Evolutionary conservation across 2,329 filamentous ascomycete species (phyloP).

Genomic region (Fusarium longipes): DNA sequence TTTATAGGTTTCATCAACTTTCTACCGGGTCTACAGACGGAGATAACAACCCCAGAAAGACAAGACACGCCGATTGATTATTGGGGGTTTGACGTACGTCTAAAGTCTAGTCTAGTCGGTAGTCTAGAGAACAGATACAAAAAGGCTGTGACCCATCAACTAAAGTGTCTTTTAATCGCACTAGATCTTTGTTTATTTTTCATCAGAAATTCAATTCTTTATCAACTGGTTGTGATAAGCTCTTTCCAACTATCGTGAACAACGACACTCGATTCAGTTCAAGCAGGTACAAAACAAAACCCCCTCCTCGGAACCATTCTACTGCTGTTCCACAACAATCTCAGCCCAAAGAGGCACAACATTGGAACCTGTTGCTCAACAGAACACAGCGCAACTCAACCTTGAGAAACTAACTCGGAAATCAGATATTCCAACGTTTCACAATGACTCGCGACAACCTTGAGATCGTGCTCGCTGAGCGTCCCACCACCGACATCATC

Average conservation of each 20-base stretch:
- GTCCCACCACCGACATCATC: conserved; percentile 69
- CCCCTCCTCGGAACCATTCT: background rate
- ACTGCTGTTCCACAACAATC: conserved; percentile 13
- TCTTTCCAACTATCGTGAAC: background rate
- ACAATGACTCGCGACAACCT: conserved; percentile 59
- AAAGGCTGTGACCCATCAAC: background rate
- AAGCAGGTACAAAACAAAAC: conserved; percentile 16
- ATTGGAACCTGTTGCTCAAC: conserved; percentile 1
- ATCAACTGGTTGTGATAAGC: background rate
- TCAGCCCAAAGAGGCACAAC: conserved; percentile 10
- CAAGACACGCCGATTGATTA: conserved; percentile 17
- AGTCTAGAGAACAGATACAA: conserved; percentile 1
- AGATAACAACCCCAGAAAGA: conserved; percentile 35
- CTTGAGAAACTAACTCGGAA: background rate
- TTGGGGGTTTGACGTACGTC: background rate
- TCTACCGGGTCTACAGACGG: conserved; percentile 21
- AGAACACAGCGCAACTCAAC: background rate
- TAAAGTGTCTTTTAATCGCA: background rate
- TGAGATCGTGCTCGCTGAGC: conserved; percentile 70
- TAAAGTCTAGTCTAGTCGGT: background rate
- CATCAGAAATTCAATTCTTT: background rate
- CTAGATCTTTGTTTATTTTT: conserved; percentile 5
- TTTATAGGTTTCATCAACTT: background rate
- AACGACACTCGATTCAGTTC: background rate
- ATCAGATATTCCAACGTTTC: background rate